These are phyloP conservation scores for Amylocarpus encephaloides DNA, from an alignment of 2,329 filamentous ascomycete species.

Conservation along the genomic window DNA sequence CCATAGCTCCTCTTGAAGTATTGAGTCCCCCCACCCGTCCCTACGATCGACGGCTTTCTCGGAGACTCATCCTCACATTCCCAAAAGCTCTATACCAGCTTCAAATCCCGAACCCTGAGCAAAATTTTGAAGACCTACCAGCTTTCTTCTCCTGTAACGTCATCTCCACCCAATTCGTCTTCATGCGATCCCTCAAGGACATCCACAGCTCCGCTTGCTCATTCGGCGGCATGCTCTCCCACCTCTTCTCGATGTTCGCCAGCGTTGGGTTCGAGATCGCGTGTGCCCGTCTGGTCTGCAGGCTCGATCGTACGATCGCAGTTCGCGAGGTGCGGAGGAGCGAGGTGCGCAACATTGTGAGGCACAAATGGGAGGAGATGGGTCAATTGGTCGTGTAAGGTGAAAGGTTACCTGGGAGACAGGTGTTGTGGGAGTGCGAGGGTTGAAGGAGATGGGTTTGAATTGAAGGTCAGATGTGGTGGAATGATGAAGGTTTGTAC, in stretches of 20 bases:
- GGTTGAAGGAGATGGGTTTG: not conserved
- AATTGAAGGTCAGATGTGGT: too few relatives aligned
- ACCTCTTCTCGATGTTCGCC: constrained; percentile 98
- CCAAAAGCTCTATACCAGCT: not conserved
- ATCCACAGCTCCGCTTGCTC: constrained; percentile 99
- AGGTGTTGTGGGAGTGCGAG: constrained; percentile 4
- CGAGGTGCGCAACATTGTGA: constrained; percentile 16
- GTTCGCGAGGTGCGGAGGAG: constrained; percentile 17
- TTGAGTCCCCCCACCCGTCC: too few relatives aligned
- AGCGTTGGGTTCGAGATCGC: constrained; percentile 97
- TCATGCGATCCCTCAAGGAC: constrained; percentile 96
- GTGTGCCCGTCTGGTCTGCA: constrained; percentile 48
- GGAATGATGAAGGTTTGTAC: too few relatives aligned
- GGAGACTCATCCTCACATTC: too few relatives aligned
- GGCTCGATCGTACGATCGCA: constrained; percentile 36
- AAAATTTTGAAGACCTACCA: constrained; percentile 53
- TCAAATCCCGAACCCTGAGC: not conserved
- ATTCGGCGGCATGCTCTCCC: constrained; percentile 95
- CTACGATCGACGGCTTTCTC: too few relatives aligned
- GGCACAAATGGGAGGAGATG: constrained; percentile 6
- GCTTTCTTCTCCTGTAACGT: constrained; percentile 98
- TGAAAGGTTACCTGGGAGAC: too few relatives aligned
- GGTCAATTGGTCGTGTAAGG: too few relatives aligned
- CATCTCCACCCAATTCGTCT: constrained; percentile 92
- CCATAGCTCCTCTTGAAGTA: too few relatives aligned